phyloP scores from a whole-genome alignment of 192 early-diverging fungal species.

The Gamsiella multidivaricata region DNA sequence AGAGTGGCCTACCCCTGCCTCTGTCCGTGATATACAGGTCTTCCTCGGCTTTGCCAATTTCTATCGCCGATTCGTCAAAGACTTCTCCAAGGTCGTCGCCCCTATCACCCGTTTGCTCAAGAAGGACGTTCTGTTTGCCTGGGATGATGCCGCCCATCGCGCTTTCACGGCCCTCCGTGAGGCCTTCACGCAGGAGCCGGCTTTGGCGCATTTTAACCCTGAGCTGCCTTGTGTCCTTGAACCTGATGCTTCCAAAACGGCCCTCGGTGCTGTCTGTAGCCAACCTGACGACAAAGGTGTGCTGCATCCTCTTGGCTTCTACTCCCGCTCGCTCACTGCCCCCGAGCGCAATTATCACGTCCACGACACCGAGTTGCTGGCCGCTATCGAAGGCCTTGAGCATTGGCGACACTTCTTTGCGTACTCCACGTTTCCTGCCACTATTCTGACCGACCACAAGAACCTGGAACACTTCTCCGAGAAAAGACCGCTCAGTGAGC shows the following conservation, averaged over 20 bases:
- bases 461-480: constrained; percentile 5
- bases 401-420: constrained; percentile 6
- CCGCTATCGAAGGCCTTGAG: constrained; percentile 11
- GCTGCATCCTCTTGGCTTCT: constrained; percentile 24
- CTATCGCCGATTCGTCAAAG: constrained; percentile 33
- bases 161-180: constrained; percentile 42
- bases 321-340: constrained; percentile 20
- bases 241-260: neutral
- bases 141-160: neutral
- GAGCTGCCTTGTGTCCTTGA: constrained; percentile 5
- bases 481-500: neutral
- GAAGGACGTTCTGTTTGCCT: constrained; percentile 30
- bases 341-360: constrained; percentile 33
- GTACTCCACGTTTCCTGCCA: neutral
- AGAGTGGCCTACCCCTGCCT: constrained; percentile 33
- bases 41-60: constrained; percentile 51
- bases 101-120: constrained; percentile 32
- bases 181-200: constrained; percentile 17
- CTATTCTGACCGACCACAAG: neutral
- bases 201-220: constrained; percentile 18
- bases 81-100: constrained; percentile 18
- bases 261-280: constrained; percentile 24
- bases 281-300: constrained; percentile 19
- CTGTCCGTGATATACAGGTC: constrained; percentile 7
- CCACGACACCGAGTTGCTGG: constrained; percentile 32